Conservation (phyloP, 2,329 filamentous ascomycete species). For the Pestalotiopsis sp. region DNA sequence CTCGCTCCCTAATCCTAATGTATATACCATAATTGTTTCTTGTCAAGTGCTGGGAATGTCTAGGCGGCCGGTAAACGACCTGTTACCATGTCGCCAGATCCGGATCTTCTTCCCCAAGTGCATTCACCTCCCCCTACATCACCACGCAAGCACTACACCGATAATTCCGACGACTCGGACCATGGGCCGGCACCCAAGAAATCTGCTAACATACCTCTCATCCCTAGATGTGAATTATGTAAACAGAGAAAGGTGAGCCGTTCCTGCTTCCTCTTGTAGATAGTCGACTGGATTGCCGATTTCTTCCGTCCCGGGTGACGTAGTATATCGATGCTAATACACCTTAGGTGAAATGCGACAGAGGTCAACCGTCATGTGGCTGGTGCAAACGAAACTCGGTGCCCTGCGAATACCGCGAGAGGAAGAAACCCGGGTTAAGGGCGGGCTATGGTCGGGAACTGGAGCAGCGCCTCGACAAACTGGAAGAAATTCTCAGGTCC, state of each 20-base stretch:
- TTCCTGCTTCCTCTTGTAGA: constrained; percentile 14
- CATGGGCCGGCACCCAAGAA: constrained; percentile 20
- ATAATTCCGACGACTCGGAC: constrained; percentile 24
- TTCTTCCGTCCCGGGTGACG: neutral
- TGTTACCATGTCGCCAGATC: constrained; percentile 11
- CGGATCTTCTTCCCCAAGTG: neutral
- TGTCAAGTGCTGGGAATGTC: neutral
- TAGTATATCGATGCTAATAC: neutral
- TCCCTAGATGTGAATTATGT: constrained; percentile 71
- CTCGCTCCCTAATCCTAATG: neutral
- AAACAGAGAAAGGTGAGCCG: constrained; percentile 70
- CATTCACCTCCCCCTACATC: constrained; percentile 3
- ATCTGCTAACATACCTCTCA: constrained; percentile 37
- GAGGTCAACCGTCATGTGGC: constrained; percentile 71
- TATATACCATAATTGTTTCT: neutral
- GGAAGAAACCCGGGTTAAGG: constrained; percentile 67
- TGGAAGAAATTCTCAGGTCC: constrained; percentile 67
- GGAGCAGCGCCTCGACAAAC: constrained; percentile 70
- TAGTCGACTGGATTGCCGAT: neutral
- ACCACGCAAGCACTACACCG: constrained; percentile 15
- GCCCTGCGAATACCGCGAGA: constrained; percentile 68
- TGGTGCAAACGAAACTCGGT: constrained; percentile 69
- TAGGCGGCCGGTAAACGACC: neutral
- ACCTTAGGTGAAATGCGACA: constrained; percentile 71
- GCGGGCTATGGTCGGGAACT: constrained; percentile 74